Percentiles rank a stretch among this genome's conserved stretches.
phyloP scores from a whole-genome alignment of 148 eudicot genomes.

The Rhododendron molle region DNA sequence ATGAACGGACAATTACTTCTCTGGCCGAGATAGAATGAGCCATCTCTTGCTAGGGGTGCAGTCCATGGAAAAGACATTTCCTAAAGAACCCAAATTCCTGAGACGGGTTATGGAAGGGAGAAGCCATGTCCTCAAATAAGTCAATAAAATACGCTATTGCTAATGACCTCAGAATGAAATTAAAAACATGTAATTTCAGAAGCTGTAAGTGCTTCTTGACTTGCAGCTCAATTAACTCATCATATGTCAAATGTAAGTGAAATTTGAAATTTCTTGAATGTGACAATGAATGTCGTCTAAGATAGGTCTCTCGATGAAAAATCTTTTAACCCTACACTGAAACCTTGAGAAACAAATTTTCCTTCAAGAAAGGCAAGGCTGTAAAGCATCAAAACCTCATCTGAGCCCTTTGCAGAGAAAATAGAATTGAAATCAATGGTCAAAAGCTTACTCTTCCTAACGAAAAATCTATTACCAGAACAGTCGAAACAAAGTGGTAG shows the following conservation, averaged over 20 bases:
- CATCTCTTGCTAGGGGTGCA: too few species aligned
- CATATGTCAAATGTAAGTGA: constrained; percentile 46
- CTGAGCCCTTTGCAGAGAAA: constrained; percentile 65
- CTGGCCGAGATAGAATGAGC: too few species aligned
- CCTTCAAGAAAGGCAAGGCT: constrained; percentile 69
- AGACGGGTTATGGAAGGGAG: constrained; percentile 30
- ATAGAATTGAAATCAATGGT: constrained; percentile 56
- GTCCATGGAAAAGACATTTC: too few species aligned
- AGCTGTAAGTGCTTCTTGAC: constrained; percentile 32
- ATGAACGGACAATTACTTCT: too few species aligned
- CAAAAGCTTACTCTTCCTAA: constrained; percentile 52
- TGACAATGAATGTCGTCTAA: constrained; percentile 32
- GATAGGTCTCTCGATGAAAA: constrained; percentile 34
- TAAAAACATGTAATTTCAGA: too few species aligned
- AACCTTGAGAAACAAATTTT: constrained; percentile 70
- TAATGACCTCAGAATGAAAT: too few species aligned
- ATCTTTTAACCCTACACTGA: constrained; percentile 65
- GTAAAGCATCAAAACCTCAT: constrained; percentile 58
- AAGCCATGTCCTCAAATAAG: constrained; percentile 57
- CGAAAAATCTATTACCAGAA: constrained; percentile 45
- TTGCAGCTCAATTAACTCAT: constrained; percentile 43
- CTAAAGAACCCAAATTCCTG: too few species aligned
- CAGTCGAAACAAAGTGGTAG: constrained; percentile 60
- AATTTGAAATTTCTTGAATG: constrained; percentile 49
- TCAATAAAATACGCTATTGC: background rate